phyloP scores from a whole-genome alignment of 768 basidiomycete species.

The Tephrocybe sp. region DNA sequence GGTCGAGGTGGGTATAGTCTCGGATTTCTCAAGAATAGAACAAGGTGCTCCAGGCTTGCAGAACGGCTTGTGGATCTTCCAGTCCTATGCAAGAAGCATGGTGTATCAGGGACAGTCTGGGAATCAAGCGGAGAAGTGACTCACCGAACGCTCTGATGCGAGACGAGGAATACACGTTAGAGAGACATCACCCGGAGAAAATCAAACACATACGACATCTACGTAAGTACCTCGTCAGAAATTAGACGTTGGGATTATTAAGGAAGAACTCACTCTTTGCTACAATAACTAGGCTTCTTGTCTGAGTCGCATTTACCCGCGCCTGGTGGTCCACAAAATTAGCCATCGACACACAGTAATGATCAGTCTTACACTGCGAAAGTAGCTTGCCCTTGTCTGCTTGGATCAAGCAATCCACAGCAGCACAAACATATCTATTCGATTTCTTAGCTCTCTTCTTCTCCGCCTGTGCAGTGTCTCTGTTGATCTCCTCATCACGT shows the following conservation, averaged over 20 bases:
- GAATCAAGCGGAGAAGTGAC: not conserved
- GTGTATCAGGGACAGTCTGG: not conserved
- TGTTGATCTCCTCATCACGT: constrained; percentile 17
- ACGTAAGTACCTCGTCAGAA: not conserved
- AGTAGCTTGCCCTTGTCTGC: constrained; percentile 26
- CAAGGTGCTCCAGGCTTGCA: constrained; percentile 31
- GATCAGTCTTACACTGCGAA: constrained; percentile 20
- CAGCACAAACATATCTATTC: constrained; percentile 29
- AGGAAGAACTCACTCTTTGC: constrained; percentile 24
- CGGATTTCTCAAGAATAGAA: constrained; percentile 26
- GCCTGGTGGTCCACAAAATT: constrained; percentile 16
- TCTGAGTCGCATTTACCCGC: constrained; percentile 29
- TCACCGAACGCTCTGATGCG: constrained; percentile 12
- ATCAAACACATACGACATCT: constrained; percentile 10
- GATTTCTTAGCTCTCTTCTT: constrained; percentile 25
- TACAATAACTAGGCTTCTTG: constrained; percentile 33
- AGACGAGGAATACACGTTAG: no score
- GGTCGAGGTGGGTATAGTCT: not conserved
- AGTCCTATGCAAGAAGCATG: constrained; percentile 19
- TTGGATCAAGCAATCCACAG: constrained; percentile 24
- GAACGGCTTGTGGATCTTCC: constrained; percentile 37
- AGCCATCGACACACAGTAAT: not conserved
- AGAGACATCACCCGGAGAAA: not conserved
- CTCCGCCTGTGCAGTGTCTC: constrained; percentile 18
- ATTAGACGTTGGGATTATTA: not conserved